Evolutionary conservation across 2,329 filamentous ascomycete species (phyloP).

Genomic region (Rugonectria rugulosa): DNA sequence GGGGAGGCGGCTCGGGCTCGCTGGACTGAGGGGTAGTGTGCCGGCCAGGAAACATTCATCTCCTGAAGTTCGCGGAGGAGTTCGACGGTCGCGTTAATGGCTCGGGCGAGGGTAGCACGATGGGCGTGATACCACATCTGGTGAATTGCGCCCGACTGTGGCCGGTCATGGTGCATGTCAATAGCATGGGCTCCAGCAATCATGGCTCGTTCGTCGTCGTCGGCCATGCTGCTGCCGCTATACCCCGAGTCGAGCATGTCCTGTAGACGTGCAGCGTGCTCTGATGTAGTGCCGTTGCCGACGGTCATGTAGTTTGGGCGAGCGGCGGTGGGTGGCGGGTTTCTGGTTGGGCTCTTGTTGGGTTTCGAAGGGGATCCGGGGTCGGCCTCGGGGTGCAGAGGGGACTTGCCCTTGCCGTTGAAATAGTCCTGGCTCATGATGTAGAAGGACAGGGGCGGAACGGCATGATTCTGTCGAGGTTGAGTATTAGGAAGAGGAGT

Average conservation of each 20-base stretch:
- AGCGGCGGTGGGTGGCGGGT: constrained; percentile 40
- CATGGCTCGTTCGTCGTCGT: constrained; percentile 62
- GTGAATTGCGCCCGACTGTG: constrained; percentile 82
- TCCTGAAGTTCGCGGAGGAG: constrained; percentile 83
- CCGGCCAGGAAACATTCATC: constrained; percentile 92
- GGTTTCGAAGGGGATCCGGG: constrained; percentile 31
- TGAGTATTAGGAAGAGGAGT: constrained; percentile 26
- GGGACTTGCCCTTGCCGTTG: constrained; percentile 61
- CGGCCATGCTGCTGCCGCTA: constrained; percentile 80
- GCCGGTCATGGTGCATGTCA: constrained; percentile 50
- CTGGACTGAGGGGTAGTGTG: constrained; percentile 89
- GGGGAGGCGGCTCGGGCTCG: constrained; percentile 58
- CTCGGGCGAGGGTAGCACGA: constrained; percentile 82
- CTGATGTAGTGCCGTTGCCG: constrained; percentile 80
- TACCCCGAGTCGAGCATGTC: constrained; percentile 92
- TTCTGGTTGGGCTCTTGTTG: constrained; percentile 32
- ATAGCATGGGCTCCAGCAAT: constrained; percentile 57
- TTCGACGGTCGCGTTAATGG: constrained; percentile 87
- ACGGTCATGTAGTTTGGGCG: constrained; percentile 85
- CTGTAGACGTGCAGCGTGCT: constrained; percentile 82
- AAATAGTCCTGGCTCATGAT: constrained; percentile 69
- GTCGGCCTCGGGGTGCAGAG: constrained; percentile 43
- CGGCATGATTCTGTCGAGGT: constrained; percentile 43
- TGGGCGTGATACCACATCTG: constrained; percentile 97
- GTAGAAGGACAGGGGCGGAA: constrained; percentile 39